A percentile compares a stretch with the other conserved stretches of the same genome.
Evolutionary conservation across 2,329 filamentous ascomycete genomes (phyloP).

Genomic region (Pleomassaria siparia): DNA sequence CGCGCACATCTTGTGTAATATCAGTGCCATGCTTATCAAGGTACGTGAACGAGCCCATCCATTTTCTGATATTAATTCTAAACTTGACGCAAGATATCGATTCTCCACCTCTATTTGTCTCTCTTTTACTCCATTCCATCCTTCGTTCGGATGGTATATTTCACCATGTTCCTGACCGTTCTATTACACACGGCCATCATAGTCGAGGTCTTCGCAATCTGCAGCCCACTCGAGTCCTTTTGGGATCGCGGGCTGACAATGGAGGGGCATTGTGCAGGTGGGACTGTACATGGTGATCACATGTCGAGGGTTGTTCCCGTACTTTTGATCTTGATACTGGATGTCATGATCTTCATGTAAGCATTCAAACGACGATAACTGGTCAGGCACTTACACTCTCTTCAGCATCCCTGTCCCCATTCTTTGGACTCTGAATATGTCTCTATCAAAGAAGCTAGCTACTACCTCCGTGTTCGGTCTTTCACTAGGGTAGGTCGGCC

Average conservation of each 20-base stretch:
- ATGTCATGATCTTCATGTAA: constrained; percentile 7
- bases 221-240: neutral
- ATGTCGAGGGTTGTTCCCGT: constrained; percentile 3
- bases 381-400: neutral
- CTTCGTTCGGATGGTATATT: neutral
- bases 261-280: neutral
- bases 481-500: constrained; percentile 2
- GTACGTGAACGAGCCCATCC: neutral
- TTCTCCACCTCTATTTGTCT: constrained; percentile 5
- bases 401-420: constrained; percentile 4
- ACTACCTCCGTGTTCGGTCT: constrained; percentile 4
- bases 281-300: neutral
- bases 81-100: neutral
- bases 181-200: constrained; percentile 2
- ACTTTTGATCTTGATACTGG: neutral
- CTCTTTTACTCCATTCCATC: constrained; percentile 1
- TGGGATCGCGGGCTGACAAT: neutral
- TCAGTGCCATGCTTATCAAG: constrained; percentile 6
- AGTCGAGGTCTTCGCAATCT: constrained; percentile 3
- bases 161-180: neutral
- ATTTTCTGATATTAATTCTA: neutral
- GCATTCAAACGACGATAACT: neutral
- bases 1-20: constrained; percentile 4
- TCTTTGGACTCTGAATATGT: constrained; percentile 2
- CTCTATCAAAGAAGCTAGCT: constrained; percentile 3